phyloP scores from a whole-genome alignment of 2,329 filamentous ascomycete genomes.

The Acephala macrosclerotiorum region DNA sequence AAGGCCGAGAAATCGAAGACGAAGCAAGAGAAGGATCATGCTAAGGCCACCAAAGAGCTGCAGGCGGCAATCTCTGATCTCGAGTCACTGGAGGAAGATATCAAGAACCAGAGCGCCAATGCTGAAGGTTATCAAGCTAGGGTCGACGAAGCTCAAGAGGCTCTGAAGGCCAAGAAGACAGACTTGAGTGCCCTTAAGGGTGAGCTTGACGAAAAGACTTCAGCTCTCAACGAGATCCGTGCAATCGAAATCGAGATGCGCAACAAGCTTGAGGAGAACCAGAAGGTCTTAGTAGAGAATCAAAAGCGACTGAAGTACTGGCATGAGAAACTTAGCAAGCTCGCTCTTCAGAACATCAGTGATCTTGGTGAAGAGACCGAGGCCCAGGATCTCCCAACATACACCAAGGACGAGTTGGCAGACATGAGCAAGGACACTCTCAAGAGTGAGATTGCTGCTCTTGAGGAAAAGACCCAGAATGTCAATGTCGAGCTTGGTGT shows the following conservation, averaged over 20 bases:
- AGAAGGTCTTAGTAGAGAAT: slow-evolving; percentile 87
- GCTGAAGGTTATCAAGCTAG: slow-evolving; percentile 75
- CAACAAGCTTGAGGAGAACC: slow-evolving; percentile 96
- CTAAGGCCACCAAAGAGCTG: slow-evolving; percentile 81
- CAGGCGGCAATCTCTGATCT: slow-evolving; percentile 75
- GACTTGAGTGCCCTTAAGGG: slow-evolving; percentile 81
- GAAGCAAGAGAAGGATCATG: slow-evolving; percentile 86
- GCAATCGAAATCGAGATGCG: slow-evolving; percentile 97
- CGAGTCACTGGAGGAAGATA: slow-evolving; percentile 79
- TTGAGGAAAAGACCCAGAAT: slow-evolving; percentile 82
- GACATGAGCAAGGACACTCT: slow-evolving; percentile 71
- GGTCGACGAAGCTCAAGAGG: slow-evolving; percentile 84
- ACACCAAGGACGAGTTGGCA: slow-evolving; percentile 74
- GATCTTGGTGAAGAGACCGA: slow-evolving; percentile 66
- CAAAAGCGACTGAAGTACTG: slow-evolving; percentile 85
- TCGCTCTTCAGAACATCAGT: slow-evolving; percentile 81
- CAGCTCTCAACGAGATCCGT: slow-evolving; percentile 87
- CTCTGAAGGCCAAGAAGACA: slow-evolving; percentile 78
- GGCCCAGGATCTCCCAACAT: slow-evolving; percentile 73
- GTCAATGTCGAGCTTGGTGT: slow-evolving; percentile 89
- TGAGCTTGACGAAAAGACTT: slow-evolving; percentile 85
- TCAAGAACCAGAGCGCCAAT: slow-evolving; percentile 77
- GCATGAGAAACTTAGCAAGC: slow-evolving; percentile 87
- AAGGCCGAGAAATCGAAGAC: slow-evolving; percentile 92
- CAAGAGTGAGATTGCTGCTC: slow-evolving; percentile 68